phyloP scores from a whole-genome alignment of 2,329 filamentous ascomycete genomes.

The Neobulgaria alba region DNA sequence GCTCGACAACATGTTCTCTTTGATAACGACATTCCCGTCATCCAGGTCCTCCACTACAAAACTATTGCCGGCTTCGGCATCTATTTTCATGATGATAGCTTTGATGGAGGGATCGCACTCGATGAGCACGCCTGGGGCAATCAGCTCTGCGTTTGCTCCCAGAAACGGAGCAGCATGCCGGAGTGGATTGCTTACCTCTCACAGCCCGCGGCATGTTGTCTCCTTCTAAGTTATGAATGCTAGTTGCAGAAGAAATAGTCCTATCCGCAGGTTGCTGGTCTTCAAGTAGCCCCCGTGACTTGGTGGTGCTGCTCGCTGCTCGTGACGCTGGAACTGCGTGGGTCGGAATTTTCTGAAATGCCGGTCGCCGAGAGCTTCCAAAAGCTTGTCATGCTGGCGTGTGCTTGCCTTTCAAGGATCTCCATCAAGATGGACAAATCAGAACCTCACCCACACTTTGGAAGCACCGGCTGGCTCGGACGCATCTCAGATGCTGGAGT shows the following conservation, averaged over 20 bases:
- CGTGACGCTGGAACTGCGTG: no score
- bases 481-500: no score
- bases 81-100: conserved; percentile 72
- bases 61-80: conserved; percentile 43
- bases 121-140: conserved; percentile 56
- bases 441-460: no score
- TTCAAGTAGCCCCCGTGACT: background rate
- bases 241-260: no score
- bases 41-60: conserved; percentile 76
- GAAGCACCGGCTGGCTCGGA: no score
- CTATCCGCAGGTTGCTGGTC: background rate
- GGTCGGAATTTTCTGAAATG: no score
- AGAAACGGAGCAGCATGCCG: conserved; percentile 31
- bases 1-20: conserved; percentile 60
- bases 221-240: no score
- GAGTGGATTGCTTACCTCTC: conserved; percentile 45
- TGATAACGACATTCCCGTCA: conserved; percentile 66
- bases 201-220: conserved; percentile 47
- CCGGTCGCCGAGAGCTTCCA: no score
- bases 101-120: conserved; percentile 84
- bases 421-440: no score
- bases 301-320: background rate
- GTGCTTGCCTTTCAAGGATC: no score
- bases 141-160: conserved; percentile 1
- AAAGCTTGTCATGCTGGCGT: no score